A percentile compares a stretch with the other conserved stretches of the same genome.
Evolutionary conservation across 2,329 filamentous ascomycete species (phyloP).

Genomic region (Pochonia chlamydosporia): DNA sequence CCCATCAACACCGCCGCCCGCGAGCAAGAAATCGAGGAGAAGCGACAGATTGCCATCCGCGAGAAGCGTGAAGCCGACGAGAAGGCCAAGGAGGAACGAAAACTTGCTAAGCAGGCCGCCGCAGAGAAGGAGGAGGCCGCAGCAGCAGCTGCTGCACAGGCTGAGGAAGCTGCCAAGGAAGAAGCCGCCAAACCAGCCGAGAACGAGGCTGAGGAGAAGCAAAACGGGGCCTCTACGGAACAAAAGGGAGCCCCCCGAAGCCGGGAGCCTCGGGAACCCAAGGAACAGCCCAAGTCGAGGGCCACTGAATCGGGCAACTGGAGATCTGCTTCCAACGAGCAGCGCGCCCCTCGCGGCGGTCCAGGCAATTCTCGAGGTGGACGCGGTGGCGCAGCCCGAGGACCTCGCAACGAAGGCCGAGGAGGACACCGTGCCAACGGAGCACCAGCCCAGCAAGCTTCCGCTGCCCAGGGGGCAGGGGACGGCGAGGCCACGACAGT

Average conservation of each 20-base stretch:
- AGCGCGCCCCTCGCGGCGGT: constrained; percentile 39
- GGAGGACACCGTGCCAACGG: constrained; percentile 42
- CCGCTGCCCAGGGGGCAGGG: constrained; percentile 22
- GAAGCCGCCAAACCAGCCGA: constrained; percentile 26
- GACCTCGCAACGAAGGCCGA: constrained; percentile 39
- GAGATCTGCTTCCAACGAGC: constrained; percentile 47
- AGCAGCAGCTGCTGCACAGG: constrained; percentile 23
- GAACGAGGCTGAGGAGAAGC: constrained; percentile 16
- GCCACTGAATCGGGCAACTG: constrained; percentile 55
- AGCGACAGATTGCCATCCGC: constrained; percentile 64
- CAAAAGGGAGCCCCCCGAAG: constrained; percentile 39
- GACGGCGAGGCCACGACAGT: constrained; percentile 26
- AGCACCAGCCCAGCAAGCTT: constrained; percentile 31
- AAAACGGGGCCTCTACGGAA: constrained; percentile 34
- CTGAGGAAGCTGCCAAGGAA: constrained; percentile 27
- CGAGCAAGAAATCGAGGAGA: constrained; percentile 88
- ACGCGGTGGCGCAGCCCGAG: constrained; percentile 26
- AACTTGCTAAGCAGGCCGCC: constrained; percentile 53
- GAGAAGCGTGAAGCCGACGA: constrained; percentile 86
- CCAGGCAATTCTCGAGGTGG: constrained; percentile 35
- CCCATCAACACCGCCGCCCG: constrained; percentile 90
- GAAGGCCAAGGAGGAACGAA: constrained; percentile 72
- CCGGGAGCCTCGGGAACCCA: constrained; percentile 36
- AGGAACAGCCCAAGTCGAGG: constrained; percentile 45
- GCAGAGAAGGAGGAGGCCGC: constrained; percentile 40